Base-by-base conservation (phyloP, 345 rosid species). In the Acer yangbiense region DNA sequence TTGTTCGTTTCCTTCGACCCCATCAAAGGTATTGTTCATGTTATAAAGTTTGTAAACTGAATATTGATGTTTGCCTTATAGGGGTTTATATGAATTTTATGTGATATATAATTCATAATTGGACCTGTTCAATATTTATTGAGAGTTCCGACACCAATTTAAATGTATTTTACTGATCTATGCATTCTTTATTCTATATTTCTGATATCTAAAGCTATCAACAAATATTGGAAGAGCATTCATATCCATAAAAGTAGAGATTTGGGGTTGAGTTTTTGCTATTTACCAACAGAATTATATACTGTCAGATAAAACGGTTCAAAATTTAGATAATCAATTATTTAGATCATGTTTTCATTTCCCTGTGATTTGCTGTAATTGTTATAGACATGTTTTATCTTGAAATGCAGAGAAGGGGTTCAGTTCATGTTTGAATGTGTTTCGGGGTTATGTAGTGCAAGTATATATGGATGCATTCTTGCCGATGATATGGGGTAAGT, bases 401-500 rank as follows among this genome's bases (percentile, higher is more conserved):
- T 76, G 79, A 61, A 62, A 62, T 91, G 90, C 94, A 96, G 99
- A 84, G 99, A 96, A 83, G 99, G 99, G 69, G 98, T 96, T 78
- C 99, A 91, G 83, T 96, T 96, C 85, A 92, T 96, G 97, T 96
- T 96, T 84, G 98, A 94, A 63, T 94, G 99, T 74, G 89, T 96
- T 81, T 86, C 99, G 17, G 98, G 98, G 72, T 74, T 94, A 79
- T 85, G 74, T 60, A 87, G 81, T 62, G 80, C 86, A 65, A 80
- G 84, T 80, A 88, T 96, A 80, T 76, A 86, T 77, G 98, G 99
- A 82, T 96, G 99, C 87, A 96, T 96, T 87, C 87, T 96, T 77
- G 99, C 99, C 17, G 99, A 96, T 82, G 99, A 96, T 75, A 96
- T 96, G 99, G 99, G 99, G 99, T 96, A 90, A 86, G 43, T 66